Evolutionary conservation across 352 stramenopile species (phyloP).

Genomic region (Phytophthora parvispora): DNA sequence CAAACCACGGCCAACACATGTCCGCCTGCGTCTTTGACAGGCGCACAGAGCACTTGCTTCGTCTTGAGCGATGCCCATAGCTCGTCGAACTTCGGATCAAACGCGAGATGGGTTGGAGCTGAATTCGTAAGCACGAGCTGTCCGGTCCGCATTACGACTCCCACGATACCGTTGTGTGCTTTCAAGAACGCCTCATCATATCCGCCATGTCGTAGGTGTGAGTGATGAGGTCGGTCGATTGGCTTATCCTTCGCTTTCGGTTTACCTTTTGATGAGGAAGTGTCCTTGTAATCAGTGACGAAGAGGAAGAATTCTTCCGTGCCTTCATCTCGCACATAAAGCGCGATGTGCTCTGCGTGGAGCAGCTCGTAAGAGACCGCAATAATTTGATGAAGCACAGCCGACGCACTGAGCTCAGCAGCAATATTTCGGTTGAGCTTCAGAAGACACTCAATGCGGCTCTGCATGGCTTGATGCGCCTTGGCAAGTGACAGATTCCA

Average conservation of each 20-base stretch:
- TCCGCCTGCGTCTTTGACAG: conserved; percentile 63
- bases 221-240: conserved; percentile 8
- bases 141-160: conserved; percentile 70
- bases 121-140: conserved; percentile 76
- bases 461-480: conserved; percentile 69
- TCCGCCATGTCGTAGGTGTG: conserved; percentile 34
- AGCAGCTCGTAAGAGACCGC: conserved; percentile 76
- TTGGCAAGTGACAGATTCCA: conserved; percentile 81
- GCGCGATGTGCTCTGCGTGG: conserved; percentile 65
- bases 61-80: conserved; percentile 61
- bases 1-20: conserved; percentile 70
- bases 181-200: conserved; percentile 65
- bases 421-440: conserved; percentile 84
- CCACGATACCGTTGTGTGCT: conserved; percentile 78
- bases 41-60: conserved; percentile 67
- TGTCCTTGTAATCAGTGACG: conserved; percentile 20
- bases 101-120: conserved; percentile 58
- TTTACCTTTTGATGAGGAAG: conserved; percentile 17
- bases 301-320: conserved; percentile 75
- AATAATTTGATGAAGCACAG: conserved; percentile 74
- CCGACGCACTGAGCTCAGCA: conserved; percentile 62
- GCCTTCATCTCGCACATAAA: conserved; percentile 77
- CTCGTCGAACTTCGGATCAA: conserved; percentile 70
- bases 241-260: conserved; percentile 10
- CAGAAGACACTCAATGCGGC: conserved; percentile 78